A percentile compares a stretch with the other conserved stretches of the same genome.
Conservation (phyloP, 1,284 basidiomycete species). For the Violaceomyces palustris region DNA sequence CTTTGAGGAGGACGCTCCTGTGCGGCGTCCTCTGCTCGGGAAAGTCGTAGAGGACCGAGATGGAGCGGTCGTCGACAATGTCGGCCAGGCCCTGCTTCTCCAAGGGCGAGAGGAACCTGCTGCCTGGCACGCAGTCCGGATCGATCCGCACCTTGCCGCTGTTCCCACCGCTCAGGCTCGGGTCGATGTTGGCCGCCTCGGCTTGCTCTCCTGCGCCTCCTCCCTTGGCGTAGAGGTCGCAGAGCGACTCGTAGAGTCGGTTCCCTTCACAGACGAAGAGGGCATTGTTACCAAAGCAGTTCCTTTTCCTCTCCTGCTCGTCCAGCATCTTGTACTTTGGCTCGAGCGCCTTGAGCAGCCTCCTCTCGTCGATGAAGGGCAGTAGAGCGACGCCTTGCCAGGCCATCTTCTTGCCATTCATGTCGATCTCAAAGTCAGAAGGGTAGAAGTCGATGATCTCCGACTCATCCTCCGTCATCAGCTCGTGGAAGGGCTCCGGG, state of each 20-base stretch:
- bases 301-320: constrained; percentile 76
- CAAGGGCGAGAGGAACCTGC: constrained; percentile 78
- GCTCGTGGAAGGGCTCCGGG: constrained; percentile 73
- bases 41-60: constrained; percentile 84
- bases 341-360: constrained; percentile 68
- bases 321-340: constrained; percentile 67
- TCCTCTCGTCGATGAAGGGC: constrained; percentile 87
- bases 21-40: constrained; percentile 81
- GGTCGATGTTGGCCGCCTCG: constrained; percentile 60
- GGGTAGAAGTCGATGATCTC: constrained; percentile 98
- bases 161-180: constrained; percentile 69
- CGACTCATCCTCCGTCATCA: constrained; percentile 83
- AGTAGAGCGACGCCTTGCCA: constrained; percentile 98
- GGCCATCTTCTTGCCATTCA: constrained; percentile 99
- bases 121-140: constrained; percentile 82
- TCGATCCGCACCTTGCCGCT: constrained; percentile 76
- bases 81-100: constrained; percentile 58
- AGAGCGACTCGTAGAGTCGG: constrained; percentile 76
- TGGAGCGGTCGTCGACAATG: constrained; percentile 76
- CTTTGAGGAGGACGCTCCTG: constrained; percentile 74
- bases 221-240: constrained; percentile 76
- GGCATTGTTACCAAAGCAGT: constrained; percentile 77
- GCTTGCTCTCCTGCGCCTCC: constrained; percentile 1
- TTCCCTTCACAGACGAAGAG: constrained; percentile 83
- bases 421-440: constrained; percentile 85